Conservation (phyloP, 352 stramenopile genomes). For the Bremia lactucae region DNA sequence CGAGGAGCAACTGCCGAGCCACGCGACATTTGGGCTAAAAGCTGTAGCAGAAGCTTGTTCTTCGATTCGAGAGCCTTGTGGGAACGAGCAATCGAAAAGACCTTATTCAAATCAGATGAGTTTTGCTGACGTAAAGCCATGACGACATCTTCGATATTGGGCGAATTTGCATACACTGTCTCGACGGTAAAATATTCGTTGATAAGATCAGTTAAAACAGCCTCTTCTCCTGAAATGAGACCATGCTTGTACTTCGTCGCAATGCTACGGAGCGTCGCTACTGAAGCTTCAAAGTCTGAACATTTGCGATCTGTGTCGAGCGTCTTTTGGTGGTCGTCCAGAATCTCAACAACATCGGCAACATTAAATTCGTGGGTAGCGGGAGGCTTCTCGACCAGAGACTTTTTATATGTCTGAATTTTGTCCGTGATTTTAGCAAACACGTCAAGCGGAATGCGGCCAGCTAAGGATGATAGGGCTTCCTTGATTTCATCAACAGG, state of each 20-base stretch:
- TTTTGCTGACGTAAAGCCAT: slow-evolving; percentile 86
- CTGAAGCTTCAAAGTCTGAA: slow-evolving; percentile 59
- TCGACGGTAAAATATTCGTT: slow-evolving; percentile 77
- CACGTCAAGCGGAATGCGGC: slow-evolving; percentile 90
- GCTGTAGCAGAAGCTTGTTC: slow-evolving; percentile 71
- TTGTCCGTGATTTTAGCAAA: slow-evolving; percentile 85
- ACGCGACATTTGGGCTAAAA: slow-evolving; percentile 46
- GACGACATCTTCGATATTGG: slow-evolving; percentile 79
- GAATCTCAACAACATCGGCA: slow-evolving; percentile 35
- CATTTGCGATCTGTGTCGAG: slow-evolving; percentile 40
- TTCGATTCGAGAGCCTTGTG: slow-evolving; percentile 85
- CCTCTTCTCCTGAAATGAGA: slow-evolving; percentile 51
- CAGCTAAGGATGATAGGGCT: slow-evolving; percentile 91
- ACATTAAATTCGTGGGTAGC: slow-evolving; percentile 40
- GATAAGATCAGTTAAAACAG: slow-evolving; percentile 60
- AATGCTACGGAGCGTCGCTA: slow-evolving; percentile 66
- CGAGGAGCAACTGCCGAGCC: slow-evolving; percentile 25
- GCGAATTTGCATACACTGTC: slow-evolving; percentile 54
- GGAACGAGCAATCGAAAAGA: slow-evolving; percentile 87
- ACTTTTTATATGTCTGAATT: slow-evolving; percentile 60
- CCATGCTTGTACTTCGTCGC: slow-evolving; percentile 68
- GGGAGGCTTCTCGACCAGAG: slow-evolving; percentile 21
- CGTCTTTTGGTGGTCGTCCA: slow-evolving; percentile 56
- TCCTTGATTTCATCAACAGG: slow-evolving; percentile 94
- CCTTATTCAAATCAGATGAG: slow-evolving; percentile 65